Conservation (phyloP, 495 filamentous ascomycete genomes). For the Aspergillus coremiiformis region DNA sequence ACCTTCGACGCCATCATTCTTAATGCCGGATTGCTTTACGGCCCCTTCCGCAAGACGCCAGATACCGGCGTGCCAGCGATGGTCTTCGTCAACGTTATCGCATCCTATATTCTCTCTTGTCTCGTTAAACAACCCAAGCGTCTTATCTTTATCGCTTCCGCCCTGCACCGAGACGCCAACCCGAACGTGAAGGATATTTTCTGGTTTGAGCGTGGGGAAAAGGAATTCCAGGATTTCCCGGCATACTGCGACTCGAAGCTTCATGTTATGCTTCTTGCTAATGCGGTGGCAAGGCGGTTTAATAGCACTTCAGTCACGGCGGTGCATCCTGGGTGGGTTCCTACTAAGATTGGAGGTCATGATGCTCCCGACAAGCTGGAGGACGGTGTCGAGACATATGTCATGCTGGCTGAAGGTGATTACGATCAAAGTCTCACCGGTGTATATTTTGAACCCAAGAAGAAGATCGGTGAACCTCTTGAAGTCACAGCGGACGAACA, state of each 20-base stretch:
- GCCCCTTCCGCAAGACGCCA: slow-evolving; percentile 12
- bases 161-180: slow-evolving; percentile 11
- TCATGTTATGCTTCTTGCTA: slow-evolving; percentile 15
- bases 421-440: slow-evolving; percentile 15
- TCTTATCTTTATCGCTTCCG: slow-evolving; percentile 12
- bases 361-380: slow-evolving; percentile 14
- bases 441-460: slow-evolving; percentile 17
- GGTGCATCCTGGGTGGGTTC: slow-evolving; percentile 14
- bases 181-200: slow-evolving; percentile 14
- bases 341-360: slow-evolving; percentile 14
- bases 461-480: slow-evolving; percentile 12
- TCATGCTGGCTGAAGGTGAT: slow-evolving; percentile 19
- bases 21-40: slow-evolving; percentile 14
- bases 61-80: slow-evolving; percentile 11
- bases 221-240: slow-evolving; percentile 13
- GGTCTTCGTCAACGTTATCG: slow-evolving; percentile 15
- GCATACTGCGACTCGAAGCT: slow-evolving; percentile 20
- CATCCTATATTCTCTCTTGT: slow-evolving; percentile 18
- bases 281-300: slow-evolving; percentile 12
- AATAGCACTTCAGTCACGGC: slow-evolving; percentile 8
- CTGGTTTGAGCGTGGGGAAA: slow-evolving; percentile 15
- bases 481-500: slow-evolving; percentile 4
- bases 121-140: slow-evolving; percentile 13
- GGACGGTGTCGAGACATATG: slow-evolving; percentile 20
- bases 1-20: slow-evolving; percentile 17